Percentiles rank a stretch among this genome's conserved stretches.
phyloP scores from a whole-genome alignment of 805 yeast species.

The Priceomyces medius region DNA sequence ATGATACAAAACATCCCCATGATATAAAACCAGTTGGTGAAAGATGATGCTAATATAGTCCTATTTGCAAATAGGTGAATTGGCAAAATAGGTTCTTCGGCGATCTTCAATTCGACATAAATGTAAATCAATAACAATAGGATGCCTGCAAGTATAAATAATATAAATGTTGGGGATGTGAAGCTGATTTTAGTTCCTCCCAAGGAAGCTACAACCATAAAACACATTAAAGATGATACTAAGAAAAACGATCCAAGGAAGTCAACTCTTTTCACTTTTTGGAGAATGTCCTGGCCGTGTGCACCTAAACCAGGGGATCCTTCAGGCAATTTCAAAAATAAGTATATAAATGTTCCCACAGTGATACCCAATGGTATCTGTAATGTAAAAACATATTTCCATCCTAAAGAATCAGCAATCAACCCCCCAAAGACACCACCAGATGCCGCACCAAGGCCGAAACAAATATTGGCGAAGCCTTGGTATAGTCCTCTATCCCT shows the following conservation, averaged over 20 bases:
- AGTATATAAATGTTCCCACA: slow-evolving; percentile 37
- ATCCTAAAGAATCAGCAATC: slow-evolving; percentile 54
- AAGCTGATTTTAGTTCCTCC: slow-evolving; percentile 59
- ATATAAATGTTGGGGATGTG: slow-evolving; percentile 40
- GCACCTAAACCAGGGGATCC: slow-evolving; percentile 59
- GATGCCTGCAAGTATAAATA: slow-evolving; percentile 31
- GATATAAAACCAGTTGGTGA: slow-evolving; percentile 68
- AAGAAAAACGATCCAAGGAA: slow-evolving; percentile 62
- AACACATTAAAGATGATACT: slow-evolving; percentile 54
- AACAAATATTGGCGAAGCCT: slow-evolving; percentile 75
- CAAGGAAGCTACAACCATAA: slow-evolving; percentile 64
- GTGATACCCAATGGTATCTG: slow-evolving; percentile 44
- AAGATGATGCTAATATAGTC: slow-evolving; percentile 63
- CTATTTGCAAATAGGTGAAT: slow-evolving; percentile 54
- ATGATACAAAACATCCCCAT: slow-evolving; percentile 65
- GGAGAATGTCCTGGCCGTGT: slow-evolving; percentile 43
- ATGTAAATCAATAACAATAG: slow-evolving; percentile 43
- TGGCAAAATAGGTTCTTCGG: slow-evolving; percentile 69
- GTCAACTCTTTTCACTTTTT: slow-evolving; percentile 60
- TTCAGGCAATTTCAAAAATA: slow-evolving; percentile 46
- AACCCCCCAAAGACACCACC: slow-evolving; percentile 53
- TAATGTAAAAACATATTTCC: slow-evolving; percentile 43
- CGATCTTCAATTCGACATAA: slow-evolving; percentile 49
- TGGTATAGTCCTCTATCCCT: slow-evolving; percentile 80
- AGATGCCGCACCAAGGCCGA: slow-evolving; percentile 62